Conservation (phyloP, 2,329 filamentous ascomycete genomes). For the Fusarium temperatum region DNA sequence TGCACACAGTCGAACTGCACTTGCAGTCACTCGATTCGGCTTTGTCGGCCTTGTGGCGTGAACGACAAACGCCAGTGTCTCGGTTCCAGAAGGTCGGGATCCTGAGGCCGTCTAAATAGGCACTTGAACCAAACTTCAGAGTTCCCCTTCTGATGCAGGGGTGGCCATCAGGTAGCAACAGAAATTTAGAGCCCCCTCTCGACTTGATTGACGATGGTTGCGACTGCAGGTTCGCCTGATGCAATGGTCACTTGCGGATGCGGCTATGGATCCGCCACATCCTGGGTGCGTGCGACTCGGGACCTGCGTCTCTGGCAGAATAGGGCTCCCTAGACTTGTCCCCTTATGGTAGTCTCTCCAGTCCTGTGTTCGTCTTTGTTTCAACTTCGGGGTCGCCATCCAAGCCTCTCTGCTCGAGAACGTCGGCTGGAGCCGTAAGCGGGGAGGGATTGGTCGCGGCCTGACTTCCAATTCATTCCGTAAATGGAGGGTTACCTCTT, state of each 20-base stretch:
- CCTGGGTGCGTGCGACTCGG: constrained; percentile 12
- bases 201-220: constrained; percentile 9
- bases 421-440: constrained; percentile 6
- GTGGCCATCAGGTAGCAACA: neutral
- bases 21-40: neutral
- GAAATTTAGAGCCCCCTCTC: constrained; percentile 12
- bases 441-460: neutral
- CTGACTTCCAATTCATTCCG: neutral
- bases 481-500: neutral
- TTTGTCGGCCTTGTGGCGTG: constrained; percentile 12
- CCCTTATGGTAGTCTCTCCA: neutral
- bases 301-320: constrained; percentile 17
- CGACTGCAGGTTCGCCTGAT: constrained; percentile 1
- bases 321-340: neutral
- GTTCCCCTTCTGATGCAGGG: neutral
- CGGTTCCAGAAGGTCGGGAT: constrained; percentile 25
- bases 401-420: constrained; percentile 30
- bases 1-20: neutral
- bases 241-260: neutral
- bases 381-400: constrained; percentile 14
- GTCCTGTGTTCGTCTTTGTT: constrained; percentile 1
- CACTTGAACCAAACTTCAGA: neutral
- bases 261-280: constrained; percentile 6
- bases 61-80: constrained; percentile 23
- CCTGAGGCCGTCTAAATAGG: neutral